Evolutionary conservation across 345 rosid genomes (phyloP), one percentile per base, ranked within the genome.

Genomic region (Eucalyptus grandis): DNA sequence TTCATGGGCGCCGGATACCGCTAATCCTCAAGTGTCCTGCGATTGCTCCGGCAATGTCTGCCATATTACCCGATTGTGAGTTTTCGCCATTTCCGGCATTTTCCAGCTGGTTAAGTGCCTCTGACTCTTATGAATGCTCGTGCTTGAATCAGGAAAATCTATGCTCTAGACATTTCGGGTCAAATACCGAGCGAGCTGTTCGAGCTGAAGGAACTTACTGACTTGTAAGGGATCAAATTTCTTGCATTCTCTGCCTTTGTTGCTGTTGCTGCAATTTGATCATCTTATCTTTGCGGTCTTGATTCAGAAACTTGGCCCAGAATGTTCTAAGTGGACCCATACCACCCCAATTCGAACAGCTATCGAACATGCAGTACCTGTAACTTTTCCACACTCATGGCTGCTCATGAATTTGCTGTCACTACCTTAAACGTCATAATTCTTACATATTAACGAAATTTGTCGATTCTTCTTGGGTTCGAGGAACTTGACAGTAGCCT

Each of bases 141-240:
- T 77, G 85, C 85, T 77, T 87, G 89, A 49, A 87, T 87, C 94
- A 93, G 96, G 92, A 95, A 93, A 93, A 92, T 95, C 82, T 93
- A 94, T 94, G 96, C 95, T 86, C 89, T 94, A 91, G 95, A 95
- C 91, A 92, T 94, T 88, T 86, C 90, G 82, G 96, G 95, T 72
- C 91, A 87, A 90, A 89, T 95, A 65, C 95, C 95, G 17, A 91
- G 86, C 40, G 94, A 95, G 86, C 90, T 94, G 87, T 95, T 95
- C 87, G 90, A 81, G 83, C 93, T 95, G 34, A 91, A 88, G 93
- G 91, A 93, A 90, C 90, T 92, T 81, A 62, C 67, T 88, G 94
- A 95, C 92, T 92, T 94, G 96, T 95, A 89, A 89, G 95, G 62
- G 53, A 87, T 72, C 49, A 17, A 24, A 34, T 62, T 44, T 62